Evolutionary conservation across 208 protist species (phyloP), one percentile per base, ranked within the genome.

Genomic region (Crithidia bombi): DNA sequence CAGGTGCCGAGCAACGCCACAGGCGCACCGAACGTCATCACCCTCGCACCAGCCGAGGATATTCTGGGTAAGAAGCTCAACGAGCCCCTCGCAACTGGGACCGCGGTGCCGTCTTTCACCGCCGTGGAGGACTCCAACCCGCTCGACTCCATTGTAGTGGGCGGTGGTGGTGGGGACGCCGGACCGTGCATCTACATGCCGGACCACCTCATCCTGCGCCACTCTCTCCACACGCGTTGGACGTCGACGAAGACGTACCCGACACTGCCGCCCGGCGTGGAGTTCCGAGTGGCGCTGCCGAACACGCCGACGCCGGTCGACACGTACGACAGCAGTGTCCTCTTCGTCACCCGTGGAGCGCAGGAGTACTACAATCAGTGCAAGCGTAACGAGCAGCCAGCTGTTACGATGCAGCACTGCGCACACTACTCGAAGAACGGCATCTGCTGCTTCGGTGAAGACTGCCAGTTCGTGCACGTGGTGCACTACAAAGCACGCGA

Each of bases 371-470:
- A 88, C 56, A 81, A 82, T 25, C 81, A 82, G 41, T 63, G 56
- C 35, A 65, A 79, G 33, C 73, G 75, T 17, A 78, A 82, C 58
- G 79, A 88, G 61, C 81, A 78, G 33, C 65, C 82, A 15, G 67
- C 70, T 7, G 74, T 92, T 2, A 89, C 78, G 21, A 87, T 92
- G 81, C 87, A 92, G 69, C 87, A 92, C 81, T 93, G 85, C 52
- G 82, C 84, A 5, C 85, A 93, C 65, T 93, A 82, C 72, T 85
- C 83, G 5, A 89, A 87, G 51, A 92, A 92, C 63, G 86, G 86
- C n/a, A 83, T 89, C 28, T 92, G 86, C 66, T 92, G 86, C 64
- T 92, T 92, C 66, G 86, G 86, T n/a, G 73, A 82, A 50, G 80
- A 85, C 61, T 92, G 86, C 61, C 80, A 88, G 57, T 92, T 92